Evolutionary conservation across 2,329 filamentous ascomycete species (phyloP).

Genomic region (Neofusicoccum cordaticola): DNA sequence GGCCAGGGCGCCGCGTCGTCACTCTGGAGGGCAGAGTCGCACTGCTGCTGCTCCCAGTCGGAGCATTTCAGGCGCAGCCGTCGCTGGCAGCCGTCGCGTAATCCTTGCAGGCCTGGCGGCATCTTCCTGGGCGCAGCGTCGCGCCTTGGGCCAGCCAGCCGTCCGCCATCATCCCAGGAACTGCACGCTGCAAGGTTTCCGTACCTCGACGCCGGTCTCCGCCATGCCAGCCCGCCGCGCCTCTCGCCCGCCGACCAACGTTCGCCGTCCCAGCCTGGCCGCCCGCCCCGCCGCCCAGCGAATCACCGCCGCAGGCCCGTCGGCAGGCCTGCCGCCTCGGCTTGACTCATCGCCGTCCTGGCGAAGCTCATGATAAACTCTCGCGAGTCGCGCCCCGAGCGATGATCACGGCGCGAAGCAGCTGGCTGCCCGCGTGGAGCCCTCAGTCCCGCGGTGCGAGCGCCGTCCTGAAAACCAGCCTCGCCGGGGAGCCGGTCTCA

Average conservation of each 20-base stretch:
- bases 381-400: not conserved
- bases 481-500: no score
- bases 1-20: not conserved
- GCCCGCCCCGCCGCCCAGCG: not conserved
- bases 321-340: conserved; percentile 1
- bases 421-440: not conserved
- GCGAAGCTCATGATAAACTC: not conserved
- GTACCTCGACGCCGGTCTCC: not conserved
- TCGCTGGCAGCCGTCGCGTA: not conserved
- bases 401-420: no score
- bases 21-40: not conserved
- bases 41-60: not conserved
- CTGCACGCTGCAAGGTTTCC: conserved; percentile 10
- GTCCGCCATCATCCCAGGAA: conserved; percentile 2
- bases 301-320: not conserved
- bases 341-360: conserved; percentile 6
- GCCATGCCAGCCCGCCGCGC: no score
- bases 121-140: not conserved
- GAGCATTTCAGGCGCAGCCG: not conserved
- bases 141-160: not conserved
- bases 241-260: not conserved
- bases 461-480: not conserved
- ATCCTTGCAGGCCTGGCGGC: conserved; percentile 5
- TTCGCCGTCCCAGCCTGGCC: not conserved
- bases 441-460: no score